phyloP scores from a whole-genome alignment of 352 stramenopile species.

The Vaucheria bursata region DNA sequence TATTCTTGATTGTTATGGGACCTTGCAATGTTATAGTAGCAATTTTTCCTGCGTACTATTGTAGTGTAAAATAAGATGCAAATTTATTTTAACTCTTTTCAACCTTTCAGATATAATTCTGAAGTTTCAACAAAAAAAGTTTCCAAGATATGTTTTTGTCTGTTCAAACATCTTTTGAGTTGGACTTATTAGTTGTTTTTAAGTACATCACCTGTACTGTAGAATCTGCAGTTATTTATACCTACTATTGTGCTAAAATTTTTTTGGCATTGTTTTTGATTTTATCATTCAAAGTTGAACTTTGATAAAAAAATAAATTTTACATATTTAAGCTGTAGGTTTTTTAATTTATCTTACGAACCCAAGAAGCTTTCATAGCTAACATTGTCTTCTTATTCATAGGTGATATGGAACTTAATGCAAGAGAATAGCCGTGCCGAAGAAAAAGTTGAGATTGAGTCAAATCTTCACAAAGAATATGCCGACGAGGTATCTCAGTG shows the following conservation, averaged over 20 bases:
- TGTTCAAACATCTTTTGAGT: no score
- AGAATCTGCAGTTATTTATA: no score
- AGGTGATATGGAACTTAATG: neutral
- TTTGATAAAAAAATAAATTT: neutral
- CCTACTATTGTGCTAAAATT: no score
- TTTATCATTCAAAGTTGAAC: neutral
- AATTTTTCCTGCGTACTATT: neutral
- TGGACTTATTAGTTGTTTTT: no score
- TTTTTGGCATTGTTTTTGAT: no score
- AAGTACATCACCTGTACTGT: no score
- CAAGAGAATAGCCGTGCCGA: slow-evolving; percentile 8
- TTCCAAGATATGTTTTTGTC: no score
- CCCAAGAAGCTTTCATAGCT: neutral
- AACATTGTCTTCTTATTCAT: neutral
- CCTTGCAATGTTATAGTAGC: no score
- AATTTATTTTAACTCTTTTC: neutral
- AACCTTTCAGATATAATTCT: no score
- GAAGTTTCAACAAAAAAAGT: no score
- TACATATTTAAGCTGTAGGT: neutral
- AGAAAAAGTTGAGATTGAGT: slow-evolving; percentile 18
- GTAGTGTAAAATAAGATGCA: neutral
- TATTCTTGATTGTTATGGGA: no score
- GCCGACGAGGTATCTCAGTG: slow-evolving; percentile 32
- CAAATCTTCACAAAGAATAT: slow-evolving; percentile 23
- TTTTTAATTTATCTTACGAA: neutral